Base-by-base conservation (phyloP, 2,329 filamentous ascomycete genomes). In the Pezicula carpinea region DNA sequence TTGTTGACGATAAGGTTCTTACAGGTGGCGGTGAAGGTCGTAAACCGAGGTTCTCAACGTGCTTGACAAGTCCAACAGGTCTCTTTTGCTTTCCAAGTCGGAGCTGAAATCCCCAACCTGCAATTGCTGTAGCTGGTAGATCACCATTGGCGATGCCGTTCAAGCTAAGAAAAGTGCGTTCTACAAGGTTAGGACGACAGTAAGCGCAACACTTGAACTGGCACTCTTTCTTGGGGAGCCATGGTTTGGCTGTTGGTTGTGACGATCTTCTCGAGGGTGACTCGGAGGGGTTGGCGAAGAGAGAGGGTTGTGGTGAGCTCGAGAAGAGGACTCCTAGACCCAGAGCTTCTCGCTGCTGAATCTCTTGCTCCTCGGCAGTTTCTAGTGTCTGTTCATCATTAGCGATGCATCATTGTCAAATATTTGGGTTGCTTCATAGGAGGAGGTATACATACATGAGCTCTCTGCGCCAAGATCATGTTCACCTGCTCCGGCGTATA, bases 61-160 rank as follows among this genome's bases (percentile, higher is more conserved):
- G 26, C 10, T 58, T 52, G 22, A 46, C 53, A 10, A 46, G n/a
- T 1, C 44, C 41, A 19, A 64, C 56, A 1, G 76, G 77, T n/a
- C 76, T 64, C 6, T 48, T 60, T 57, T 21, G 68, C 58, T 29
- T 67, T 15, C 38, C 38, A n/a, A 40, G n/a, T 23, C 38, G 43
- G 5, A 66, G 55, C 42, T 76, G 69, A 49, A 82, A 82, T 13
- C 77, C 73, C 53, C 71, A 81, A 1, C 75, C 78, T 2, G 68
- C 64, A 6, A 72, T 73, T 4, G 71, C 73, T 4, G 70, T 73
- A 5, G 75, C 67, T 1, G 71, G 69, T 3, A 80, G 63, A 40
- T 79, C 73, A 6, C 69, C 76, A 18, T 73, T 61, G n/a, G 66
- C 59, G 18, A 82, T 64, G 4, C 69, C 73, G 50, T 77, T 61